Evolutionary conservation across 495 filamentous ascomycete species (phyloP).

Genomic region (Hypoxylon crocopeplum): DNA sequence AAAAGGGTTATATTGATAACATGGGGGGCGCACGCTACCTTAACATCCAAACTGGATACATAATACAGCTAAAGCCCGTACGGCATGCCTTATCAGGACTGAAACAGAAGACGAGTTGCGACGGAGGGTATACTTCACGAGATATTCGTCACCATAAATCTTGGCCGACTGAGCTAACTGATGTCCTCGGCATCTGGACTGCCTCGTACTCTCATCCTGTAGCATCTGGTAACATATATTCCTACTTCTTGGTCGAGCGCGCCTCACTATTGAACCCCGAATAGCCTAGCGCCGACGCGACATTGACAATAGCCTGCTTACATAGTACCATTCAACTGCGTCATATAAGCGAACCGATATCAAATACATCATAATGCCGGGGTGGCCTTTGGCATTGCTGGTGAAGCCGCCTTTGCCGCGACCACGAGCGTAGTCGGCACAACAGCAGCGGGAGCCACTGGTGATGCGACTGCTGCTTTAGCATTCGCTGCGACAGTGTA

Average conservation of each 20-base stretch:
- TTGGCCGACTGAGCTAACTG: slow-evolving; percentile 5
- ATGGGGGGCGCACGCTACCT: no score
- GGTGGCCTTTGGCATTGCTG: slow-evolving; percentile 5
- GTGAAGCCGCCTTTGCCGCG: slow-evolving; percentile 20
- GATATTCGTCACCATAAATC: slow-evolving; percentile 14
- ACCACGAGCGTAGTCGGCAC: slow-evolving; percentile 16
- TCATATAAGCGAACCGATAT: no score
- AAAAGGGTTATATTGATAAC: no score
- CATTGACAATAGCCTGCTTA: background rate
- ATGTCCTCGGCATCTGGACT: background rate
- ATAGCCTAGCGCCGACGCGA: background rate
- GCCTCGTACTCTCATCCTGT: no score
- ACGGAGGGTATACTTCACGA: slow-evolving; percentile 1
- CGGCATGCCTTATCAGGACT: slow-evolving; percentile 2
- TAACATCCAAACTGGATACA: slow-evolving; percentile 25
- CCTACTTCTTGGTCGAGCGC: background rate
- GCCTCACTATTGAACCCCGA: slow-evolving; percentile 12
- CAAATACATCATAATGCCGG: background rate
- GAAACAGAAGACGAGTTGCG: no score
- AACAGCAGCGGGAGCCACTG: slow-evolving; percentile 8
- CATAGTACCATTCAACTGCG: no score
- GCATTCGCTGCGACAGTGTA: slow-evolving; percentile 14
- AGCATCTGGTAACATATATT: no score
- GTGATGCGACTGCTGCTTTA: slow-evolving; percentile 1
- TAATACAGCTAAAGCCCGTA: background rate